Evolutionary conservation across 1,284 basidiomycete species (phyloP), one percentile per base, ranked within the genome.

Genomic region (Heterobasidion occidentale): DNA sequence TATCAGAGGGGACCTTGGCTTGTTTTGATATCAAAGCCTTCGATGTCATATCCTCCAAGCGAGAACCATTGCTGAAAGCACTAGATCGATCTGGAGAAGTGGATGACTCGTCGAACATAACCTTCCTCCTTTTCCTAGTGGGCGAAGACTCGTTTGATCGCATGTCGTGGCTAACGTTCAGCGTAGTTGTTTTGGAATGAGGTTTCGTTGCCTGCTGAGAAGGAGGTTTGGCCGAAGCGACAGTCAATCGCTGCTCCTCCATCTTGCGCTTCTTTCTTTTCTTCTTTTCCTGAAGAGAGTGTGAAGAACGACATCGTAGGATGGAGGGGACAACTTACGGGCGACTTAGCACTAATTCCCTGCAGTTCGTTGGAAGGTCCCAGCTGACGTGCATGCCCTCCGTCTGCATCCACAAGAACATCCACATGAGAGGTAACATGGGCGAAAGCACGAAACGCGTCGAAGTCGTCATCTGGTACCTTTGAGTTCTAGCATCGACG

Each of bases 401-500:
- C 50, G 1, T 47, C 34, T 51, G 71, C 61, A n/a, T 61, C 66
- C 1, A 81, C 76, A 12, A 66, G 58, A 0, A 81, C 68, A 27
- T 77, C 72, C n/a, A 74, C 67, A 1, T 71, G 60, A 2, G 61
- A 51, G 1, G 63, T 62, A 15, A 71, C 65, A 53, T 69, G 71
- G 20, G 78, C 74, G 46, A 76, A 67, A 9, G 77, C 71, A 57
- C 72, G 68, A 66, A 90, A 87, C 1, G 87, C 88, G 53, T 84
- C 83, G 59, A 89, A 90, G 67, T 90, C 88, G 51, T 86, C 88
- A 50, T 88, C 88, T 90, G 60, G 8, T 58, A 34, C 12, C 14
- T 17, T 20, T 46, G 44, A 54, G 38, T 19, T 45, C 54, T 51
- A 17, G 35, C 17, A 44, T 20, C 45, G 48, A 51, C 54, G 49